Base-by-base conservation (phyloP, 805 yeast genomes). In the Sugiyamaella americana region DNA sequence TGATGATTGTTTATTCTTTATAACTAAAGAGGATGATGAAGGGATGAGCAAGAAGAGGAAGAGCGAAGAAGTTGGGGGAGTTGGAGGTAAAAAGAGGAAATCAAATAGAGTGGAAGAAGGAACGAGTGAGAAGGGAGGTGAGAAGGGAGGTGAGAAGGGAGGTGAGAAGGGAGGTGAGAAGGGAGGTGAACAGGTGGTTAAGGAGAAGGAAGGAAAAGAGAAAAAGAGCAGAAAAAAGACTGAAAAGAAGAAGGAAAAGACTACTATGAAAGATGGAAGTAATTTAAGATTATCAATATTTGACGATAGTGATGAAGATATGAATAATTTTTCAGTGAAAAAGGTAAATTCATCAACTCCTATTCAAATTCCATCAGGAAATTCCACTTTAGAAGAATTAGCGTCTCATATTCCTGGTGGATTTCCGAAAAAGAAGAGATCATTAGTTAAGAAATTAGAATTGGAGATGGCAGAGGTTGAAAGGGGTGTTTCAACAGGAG, bases 1-100 rank as follows among this genome's bases (percentile, higher is more conserved):
- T 19, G 69, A 68, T 2, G 57, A 66, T 22, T 72, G 83, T 60
- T 64, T 67, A 51, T 63, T 71, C 34, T 71, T 72, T 46, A 51
- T 58, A 3, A 47, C 55, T 5, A 29, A 41, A 10, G 42, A 39
- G 20, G 32, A 20, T 34, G 32, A 11, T 8, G 4, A 22, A 4
- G 3, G 11, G 8, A 13, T 24, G 29, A 32, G 13, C 16, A 19
- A 10, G 40, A 16, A 10, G 22, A n/a, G 34, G 34, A n/a, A 29
- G 13, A 29, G 34, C 13, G n/a, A n/a, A 29, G 13, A 29, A 29
- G n/a, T 13, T 13, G 13, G n/a, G n/a, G n/a, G 34, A 29, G 34
- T n/a, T 29, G n/a, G 13, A 13, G 34, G 34, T 29, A 19, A 35
- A 21, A 18, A 19, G 8, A 11, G 10, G 8, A 6, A 35, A 11